Conservation (phyloP, 2,329 filamentous ascomycete species). For the Aaosphaeria pasadenensis region DNA sequence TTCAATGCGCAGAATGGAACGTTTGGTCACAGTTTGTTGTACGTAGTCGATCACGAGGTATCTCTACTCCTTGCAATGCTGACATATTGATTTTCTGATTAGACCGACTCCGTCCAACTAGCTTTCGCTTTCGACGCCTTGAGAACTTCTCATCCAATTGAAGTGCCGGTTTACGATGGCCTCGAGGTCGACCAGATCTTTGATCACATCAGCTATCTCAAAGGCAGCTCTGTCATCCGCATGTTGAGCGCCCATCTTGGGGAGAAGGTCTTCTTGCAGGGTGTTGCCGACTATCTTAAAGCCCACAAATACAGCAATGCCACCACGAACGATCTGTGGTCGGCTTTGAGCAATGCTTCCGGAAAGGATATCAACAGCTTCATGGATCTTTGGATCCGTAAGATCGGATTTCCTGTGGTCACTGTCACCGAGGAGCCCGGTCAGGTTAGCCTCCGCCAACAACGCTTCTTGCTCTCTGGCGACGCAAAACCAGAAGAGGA, state of each 20-base stretch:
- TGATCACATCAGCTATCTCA: slow-evolving; percentile 92
- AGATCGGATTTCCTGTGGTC: slow-evolving; percentile 90
- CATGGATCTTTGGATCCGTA: slow-evolving; percentile 94
- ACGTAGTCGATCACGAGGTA: slow-evolving; percentile 57
- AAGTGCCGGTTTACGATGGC: slow-evolving; percentile 90
- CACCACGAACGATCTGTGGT: slow-evolving; percentile 88
- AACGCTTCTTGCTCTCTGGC: slow-evolving; percentile 85
- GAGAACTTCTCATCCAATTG: slow-evolving; percentile 90
- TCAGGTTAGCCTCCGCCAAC: slow-evolving; percentile 79
- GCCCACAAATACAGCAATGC: slow-evolving; percentile 86
- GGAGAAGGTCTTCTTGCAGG: slow-evolving; percentile 82
- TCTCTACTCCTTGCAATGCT: slow-evolving; percentile 25
- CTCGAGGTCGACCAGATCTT: slow-evolving; percentile 98
- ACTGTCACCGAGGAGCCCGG: slow-evolving; percentile 81
- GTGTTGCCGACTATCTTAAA: slow-evolving; percentile 86
- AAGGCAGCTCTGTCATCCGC: slow-evolving; percentile 92
- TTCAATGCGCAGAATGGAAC: slow-evolving; percentile 68
- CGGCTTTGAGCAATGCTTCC: slow-evolving; percentile 80
- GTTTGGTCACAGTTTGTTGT: slow-evolving; percentile 95
- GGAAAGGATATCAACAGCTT: slow-evolving; percentile 80
- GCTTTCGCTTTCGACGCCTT: slow-evolving; percentile 88
- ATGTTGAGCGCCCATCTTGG: slow-evolving; percentile 93
- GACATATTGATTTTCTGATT: slow-evolving; percentile 38
- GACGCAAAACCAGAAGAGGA: slow-evolving; percentile 91
- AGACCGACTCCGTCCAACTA: slow-evolving; percentile 87